A percentile compares a stretch with the other conserved stretches of the same genome.
These are phyloP conservation scores for Cicer bijugum DNA, from an alignment of 306 rosid genomes.

Conservation along the genomic window DNA sequence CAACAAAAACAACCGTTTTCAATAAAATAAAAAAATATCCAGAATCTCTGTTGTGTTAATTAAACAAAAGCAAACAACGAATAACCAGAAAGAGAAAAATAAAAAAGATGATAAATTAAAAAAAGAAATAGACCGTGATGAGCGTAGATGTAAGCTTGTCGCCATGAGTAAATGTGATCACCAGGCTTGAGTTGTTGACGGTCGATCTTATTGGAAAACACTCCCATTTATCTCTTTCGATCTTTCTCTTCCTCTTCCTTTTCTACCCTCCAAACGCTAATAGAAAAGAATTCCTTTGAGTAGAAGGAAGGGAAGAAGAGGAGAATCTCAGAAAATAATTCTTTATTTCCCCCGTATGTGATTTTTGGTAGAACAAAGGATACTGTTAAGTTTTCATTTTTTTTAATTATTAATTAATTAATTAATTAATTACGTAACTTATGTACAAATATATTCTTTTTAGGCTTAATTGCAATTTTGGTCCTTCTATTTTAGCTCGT, in stretches of 20 bases:
- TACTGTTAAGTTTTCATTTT: background rate
- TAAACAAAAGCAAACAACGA: conserved; percentile 1
- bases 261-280: background rate
- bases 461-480: too few species aligned
- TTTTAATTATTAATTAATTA: background rate
- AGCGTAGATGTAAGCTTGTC: conserved; percentile 69
- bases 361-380: background rate
- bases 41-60: background rate
- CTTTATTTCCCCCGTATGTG: background rate
- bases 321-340: background rate
- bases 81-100: conserved; percentile 27
- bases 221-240: conserved; percentile 55
- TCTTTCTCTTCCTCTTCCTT: background rate
- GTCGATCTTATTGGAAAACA: conserved; percentile 72
- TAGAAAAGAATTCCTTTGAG: conserved; percentile 18
- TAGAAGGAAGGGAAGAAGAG: background rate
- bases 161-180: conserved; percentile 92
- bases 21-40: background rate
- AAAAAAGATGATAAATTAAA: background rate
- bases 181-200: conserved; percentile 66
- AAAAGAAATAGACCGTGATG: conserved; percentile 70
- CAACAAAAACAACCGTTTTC: background rate
- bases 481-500: too few species aligned
- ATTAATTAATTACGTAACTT: too few species aligned
- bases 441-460: too few species aligned